These are phyloP conservation scores for Penicillium sp. DNA, from an alignment of 2,329 filamentous ascomycete species.

Conservation along the genomic window DNA sequence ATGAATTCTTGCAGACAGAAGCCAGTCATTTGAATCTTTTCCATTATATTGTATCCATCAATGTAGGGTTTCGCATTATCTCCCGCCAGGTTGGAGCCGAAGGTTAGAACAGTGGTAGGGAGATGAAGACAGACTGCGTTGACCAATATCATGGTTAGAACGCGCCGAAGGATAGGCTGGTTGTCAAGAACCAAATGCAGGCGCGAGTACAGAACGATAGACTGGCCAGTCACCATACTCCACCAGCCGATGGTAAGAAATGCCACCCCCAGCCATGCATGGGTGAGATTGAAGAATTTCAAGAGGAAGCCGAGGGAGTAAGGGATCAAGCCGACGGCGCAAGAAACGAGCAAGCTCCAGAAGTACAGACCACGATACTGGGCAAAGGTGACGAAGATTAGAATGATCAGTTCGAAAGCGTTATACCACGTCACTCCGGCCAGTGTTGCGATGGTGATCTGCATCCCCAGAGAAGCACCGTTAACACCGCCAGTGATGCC, in stretches of 20 bases:
- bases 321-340: constrained; percentile 48
- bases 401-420: constrained; percentile 53
- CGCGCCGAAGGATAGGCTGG: constrained; percentile 42
- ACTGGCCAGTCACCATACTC: constrained; percentile 54
- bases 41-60: constrained; percentile 51
- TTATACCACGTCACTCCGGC: constrained; percentile 56
- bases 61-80: constrained; percentile 27
- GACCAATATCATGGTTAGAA: constrained; percentile 53
- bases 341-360: constrained; percentile 53
- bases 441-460: constrained; percentile 52
- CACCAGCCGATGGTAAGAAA: constrained; percentile 53
- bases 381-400: constrained; percentile 55
- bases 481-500: constrained; percentile 45
- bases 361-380: constrained; percentile 55
- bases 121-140: constrained; percentile 50
- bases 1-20: constrained; percentile 62
- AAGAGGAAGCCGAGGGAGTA: constrained; percentile 54
- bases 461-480: constrained; percentile 39
- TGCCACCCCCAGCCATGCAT: constrained; percentile 45
- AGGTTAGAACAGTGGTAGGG: constrained; percentile 52
- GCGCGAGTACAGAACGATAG: constrained; percentile 55
- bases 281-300: constrained; percentile 49
- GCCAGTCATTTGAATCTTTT: constrained; percentile 60
- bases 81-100: constrained; percentile 44
- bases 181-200: constrained; percentile 52